Conservation (phyloP, 495 filamentous ascomycete species). For the Astrocystis sublimbata region DNA sequence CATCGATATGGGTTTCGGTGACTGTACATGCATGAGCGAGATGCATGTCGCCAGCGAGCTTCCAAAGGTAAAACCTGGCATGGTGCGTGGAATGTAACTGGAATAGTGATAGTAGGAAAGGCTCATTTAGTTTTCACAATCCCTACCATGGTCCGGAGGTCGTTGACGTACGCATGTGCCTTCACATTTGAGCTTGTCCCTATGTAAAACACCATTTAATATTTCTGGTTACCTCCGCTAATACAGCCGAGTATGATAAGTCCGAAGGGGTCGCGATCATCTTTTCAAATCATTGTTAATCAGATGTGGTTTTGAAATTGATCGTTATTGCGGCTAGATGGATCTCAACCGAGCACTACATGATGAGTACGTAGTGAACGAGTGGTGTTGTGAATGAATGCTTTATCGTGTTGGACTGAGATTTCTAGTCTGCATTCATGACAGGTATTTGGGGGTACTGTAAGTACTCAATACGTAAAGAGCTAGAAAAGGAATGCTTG, state of each 20-base stretch:
- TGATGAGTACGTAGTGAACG: background rate
- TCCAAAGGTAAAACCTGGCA: background rate
- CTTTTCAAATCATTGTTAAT: background rate
- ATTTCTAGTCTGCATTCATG: too few species aligned
- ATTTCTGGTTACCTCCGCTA: background rate
- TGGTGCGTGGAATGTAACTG: too few species aligned
- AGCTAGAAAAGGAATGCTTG: too few species aligned
- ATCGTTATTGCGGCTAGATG: background rate
- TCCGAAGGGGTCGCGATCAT: conserved; percentile 1
- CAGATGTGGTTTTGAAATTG: background rate
- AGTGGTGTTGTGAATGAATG: background rate
- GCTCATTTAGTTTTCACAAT: too few species aligned
- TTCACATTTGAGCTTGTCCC: background rate
- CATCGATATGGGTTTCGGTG: background rate
- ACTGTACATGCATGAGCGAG: conserved; percentile 2
- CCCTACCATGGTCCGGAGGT: too few species aligned
- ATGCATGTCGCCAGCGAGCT: background rate
- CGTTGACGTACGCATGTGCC: too few species aligned
- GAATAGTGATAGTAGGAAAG: too few species aligned
- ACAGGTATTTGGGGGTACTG: too few species aligned
- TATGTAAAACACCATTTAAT: background rate
- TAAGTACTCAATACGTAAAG: too few species aligned
- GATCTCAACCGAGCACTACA: too few species aligned
- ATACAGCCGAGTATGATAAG: background rate
- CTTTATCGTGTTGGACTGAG: background rate